Base-by-base conservation (phyloP, 352 stramenopile species). In the Peronosclerospora sorghi region DNA sequence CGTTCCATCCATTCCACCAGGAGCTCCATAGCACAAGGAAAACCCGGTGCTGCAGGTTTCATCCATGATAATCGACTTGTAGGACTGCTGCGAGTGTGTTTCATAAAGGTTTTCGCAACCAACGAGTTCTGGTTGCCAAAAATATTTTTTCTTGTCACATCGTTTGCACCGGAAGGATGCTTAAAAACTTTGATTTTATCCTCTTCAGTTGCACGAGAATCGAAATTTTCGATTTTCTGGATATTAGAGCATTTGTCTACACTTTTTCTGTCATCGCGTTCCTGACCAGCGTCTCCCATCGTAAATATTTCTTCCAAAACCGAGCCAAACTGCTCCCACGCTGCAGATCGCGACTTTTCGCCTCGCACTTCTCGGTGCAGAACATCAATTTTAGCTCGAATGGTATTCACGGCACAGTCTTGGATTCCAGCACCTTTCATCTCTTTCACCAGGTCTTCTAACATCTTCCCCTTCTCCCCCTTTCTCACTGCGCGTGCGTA, bases 251-350 rank as follows among this genome's bases (percentile, higher is more conserved):
- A 30, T n/a, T 30, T 38, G 14, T 8, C 35, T 4, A 10, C 38
- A 26, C 42, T 14, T 37, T 13, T 32, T 23, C 1, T 15, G 7
- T 48, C 21, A 3, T 59, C 51, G 7, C 41, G 18, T 13, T 54
- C 50, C 19, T 60, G 45, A 7, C 30, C 35, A 0, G 48, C 53
- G 26, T 62, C 53, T 12, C 53, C 53, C n/a, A 62, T 20, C 9
- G 53, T 62, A 21, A 57, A 62, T 36, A 62, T 62, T 29, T 62
- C 53, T 37, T 62, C 53, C 0, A 62, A 48, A 8, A 62, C 53
- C 4, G 53, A 48, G 3, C 53, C 53, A 18, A 62, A 62, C 20
- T 62, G 53, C 18, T 62, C 53, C 32, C 46, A 62, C 14, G 53
- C 53, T 18, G 48, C 46, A 0, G 53, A 62, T 13, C 53, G 47